Evolutionary conservation across 495 filamentous ascomycete species (phyloP).

Genomic region (Immersiella caudata): DNA sequence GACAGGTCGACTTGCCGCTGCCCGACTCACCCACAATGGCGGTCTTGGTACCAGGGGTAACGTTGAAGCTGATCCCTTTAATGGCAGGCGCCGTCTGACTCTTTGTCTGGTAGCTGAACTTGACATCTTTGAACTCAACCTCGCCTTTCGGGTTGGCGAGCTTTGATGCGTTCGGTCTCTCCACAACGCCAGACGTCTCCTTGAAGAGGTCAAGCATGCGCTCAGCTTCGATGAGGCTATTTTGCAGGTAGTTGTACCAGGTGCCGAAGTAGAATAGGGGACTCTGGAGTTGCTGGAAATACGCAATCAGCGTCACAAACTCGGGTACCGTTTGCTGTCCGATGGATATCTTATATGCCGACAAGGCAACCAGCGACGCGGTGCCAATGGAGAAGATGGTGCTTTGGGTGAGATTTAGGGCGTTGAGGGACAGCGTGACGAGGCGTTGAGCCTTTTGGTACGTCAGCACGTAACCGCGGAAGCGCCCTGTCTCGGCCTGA

Average conservation of each 20-base stretch:
- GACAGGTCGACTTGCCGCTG: conserved; percentile 91
- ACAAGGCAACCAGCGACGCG: conserved; percentile 77
- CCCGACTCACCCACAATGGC: conserved; percentile 93
- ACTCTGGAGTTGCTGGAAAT: conserved; percentile 89
- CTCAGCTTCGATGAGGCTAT: conserved; percentile 91
- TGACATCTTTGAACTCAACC: conserved; percentile 78
- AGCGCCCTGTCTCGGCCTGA: conserved; percentile 82
- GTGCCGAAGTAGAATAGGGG: conserved; percentile 97
- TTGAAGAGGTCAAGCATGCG: conserved; percentile 91
- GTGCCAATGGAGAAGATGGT: conserved; percentile 87
- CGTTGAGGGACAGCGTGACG: conserved; percentile 76
- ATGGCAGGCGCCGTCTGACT: conserved; percentile 75
- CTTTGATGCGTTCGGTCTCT: conserved; percentile 52
- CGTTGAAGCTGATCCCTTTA: conserved; percentile 75
- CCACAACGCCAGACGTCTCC: conserved; percentile 80
- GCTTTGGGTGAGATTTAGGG: conserved; percentile 86
- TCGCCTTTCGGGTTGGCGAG: conserved; percentile 71
- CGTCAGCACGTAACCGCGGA: conserved; percentile 69
- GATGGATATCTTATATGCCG: conserved; percentile 82
- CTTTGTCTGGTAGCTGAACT: conserved; percentile 67
- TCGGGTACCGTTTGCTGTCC: conserved; percentile 70
- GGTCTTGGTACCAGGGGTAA: conserved; percentile 82
- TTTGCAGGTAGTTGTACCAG: conserved; percentile 91
- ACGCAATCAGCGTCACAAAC: conserved; percentile 81
- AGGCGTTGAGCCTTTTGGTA: conserved; percentile 84